Percentiles rank a stretch among this genome's conserved stretches.
These are phyloP conservation scores for Eucalyptus dawsonii DNA, from an alignment of 345 rosid species.

Conservation along the genomic window DNA sequence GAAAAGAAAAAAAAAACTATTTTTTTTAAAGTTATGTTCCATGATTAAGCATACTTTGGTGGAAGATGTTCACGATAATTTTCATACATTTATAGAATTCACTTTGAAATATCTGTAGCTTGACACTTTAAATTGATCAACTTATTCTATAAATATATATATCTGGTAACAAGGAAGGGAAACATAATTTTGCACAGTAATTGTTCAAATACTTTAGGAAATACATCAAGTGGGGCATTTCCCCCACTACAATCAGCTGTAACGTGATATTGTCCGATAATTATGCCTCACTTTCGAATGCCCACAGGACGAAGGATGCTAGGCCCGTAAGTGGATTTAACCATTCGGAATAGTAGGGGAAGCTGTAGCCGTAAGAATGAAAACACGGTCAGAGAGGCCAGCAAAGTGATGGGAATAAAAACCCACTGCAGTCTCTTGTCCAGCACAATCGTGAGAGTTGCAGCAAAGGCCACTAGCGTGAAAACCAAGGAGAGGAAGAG, in stretches of 20 bases:
- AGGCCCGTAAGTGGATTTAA: background rate
- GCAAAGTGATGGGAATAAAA: background rate
- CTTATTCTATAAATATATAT: background rate
- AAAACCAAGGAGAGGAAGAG: background rate
- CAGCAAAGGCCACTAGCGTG: background rate
- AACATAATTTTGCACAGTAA: background rate
- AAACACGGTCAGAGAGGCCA: background rate
- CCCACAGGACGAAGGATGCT: background rate
- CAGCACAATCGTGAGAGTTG: background rate
- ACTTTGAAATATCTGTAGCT: background rate
- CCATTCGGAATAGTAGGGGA: background rate
- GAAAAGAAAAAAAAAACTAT: no score
- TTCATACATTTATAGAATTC: background rate
- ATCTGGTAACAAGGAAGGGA: background rate
- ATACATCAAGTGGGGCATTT: background rate
- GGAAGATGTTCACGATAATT: background rate
- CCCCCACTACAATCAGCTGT: background rate
- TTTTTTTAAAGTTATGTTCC: background rate
- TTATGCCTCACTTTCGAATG: background rate
- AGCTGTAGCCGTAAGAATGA: background rate
- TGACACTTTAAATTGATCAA: background rate
- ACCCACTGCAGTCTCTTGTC: background rate
- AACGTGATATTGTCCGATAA: accelerated
- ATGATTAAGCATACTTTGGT: background rate
- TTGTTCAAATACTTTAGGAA: background rate